A percentile compares a stretch with the other conserved stretches of the same genome.
Conservation (phyloP, 2,329 filamentous ascomycete species). For the Colletotrichum nymphaeae region DNA sequence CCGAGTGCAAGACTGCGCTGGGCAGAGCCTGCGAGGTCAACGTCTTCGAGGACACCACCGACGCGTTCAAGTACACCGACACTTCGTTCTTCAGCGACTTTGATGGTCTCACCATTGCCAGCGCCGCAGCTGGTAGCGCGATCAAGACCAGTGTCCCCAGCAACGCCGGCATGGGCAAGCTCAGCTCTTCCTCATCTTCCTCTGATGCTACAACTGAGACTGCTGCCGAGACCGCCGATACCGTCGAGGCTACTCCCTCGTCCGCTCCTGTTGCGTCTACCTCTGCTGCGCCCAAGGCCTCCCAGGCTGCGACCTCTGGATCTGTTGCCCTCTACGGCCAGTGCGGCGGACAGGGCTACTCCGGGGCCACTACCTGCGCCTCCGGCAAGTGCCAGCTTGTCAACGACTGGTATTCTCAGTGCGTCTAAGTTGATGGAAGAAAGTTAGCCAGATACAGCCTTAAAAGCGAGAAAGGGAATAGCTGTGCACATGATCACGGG, state of each 20-base stretch:
- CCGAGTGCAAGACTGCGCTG: constrained; percentile 30
- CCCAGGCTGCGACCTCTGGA: constrained; percentile 23
- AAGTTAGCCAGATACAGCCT: not conserved
- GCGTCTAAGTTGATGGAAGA: constrained; percentile 8
- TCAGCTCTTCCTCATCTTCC: constrained; percentile 5
- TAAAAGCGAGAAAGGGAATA: not conserved
- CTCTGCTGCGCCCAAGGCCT: constrained; percentile 2
- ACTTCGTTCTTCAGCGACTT: constrained; percentile 22
- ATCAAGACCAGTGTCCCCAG: constrained; percentile 30
- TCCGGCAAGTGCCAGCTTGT: constrained; percentile 35
- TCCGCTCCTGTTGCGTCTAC: not conserved
- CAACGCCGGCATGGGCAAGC: constrained; percentile 29
- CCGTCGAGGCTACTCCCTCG: not conserved
- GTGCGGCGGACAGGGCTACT: constrained; percentile 43
- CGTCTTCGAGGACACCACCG: constrained; percentile 17
- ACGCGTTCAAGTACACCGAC: constrained; percentile 14
- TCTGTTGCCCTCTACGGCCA: constrained; percentile 47
- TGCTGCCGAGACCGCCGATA: not conserved
- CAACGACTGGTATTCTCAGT: constrained; percentile 39
- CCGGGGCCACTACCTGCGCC: constrained; percentile 37
- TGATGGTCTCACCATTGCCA: constrained; percentile 12
- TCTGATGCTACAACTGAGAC: not conserved
- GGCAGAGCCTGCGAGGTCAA: constrained; percentile 28
- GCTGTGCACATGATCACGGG: not conserved
- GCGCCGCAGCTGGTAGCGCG: constrained; percentile 18